Base-by-base conservation (phyloP, 225 moss, liverwort and hornwort species). In the Anthoceros angustus region DNA sequence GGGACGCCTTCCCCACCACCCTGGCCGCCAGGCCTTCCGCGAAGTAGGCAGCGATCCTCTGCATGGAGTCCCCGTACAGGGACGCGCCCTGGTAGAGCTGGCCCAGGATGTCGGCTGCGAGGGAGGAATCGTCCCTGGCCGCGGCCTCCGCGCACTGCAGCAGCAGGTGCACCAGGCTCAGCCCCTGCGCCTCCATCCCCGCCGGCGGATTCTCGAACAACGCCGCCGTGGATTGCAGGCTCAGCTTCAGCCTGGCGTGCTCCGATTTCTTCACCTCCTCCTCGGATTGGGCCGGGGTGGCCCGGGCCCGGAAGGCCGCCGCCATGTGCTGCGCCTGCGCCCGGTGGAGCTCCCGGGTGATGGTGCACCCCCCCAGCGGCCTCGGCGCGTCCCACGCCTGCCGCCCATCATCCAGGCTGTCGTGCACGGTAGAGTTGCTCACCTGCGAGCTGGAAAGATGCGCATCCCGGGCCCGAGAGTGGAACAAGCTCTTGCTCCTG, bases 21-120 rank as follows among this genome's bases (percentile, higher is more conserved):
- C 94, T 78, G 0, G 90, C 87, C 0, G 90, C 85, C 72, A 94
- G 43, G 1, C 88, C 86, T 66, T 94, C 79, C 9, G 90, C 83
- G 25, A 94, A 94, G 63, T 88, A 90, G 0, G 90, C 83, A 8
- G 86, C 90, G 42, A 90, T 84, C 61, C 94, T 78, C 70, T 94
- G 94, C 88, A 94, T 86, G 25, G 88, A 85, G 50, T 90, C 90
- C 39, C 94, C 94, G 24, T 84, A 87, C 3, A 86, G 79, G 8
- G 94, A 90, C 0, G 83, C 84, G 49, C 83, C 87, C 6, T 88
- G 84, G 68, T 90, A 77, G 0, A 94, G 81, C 72, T 90, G 84
- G 16, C 78, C 82, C 42, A 94, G 64, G 68, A 88, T 80, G 32
- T 66, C 69, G 1, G 69, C 63, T 8, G 94, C 88, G 39, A 69